A percentile compares a stretch with the other conserved stretches of the same genome.
These are phyloP conservation scores for Persicaria maculosa DNA, from an alignment of 148 eudicot genomes.

Conservation along the genomic window DNA sequence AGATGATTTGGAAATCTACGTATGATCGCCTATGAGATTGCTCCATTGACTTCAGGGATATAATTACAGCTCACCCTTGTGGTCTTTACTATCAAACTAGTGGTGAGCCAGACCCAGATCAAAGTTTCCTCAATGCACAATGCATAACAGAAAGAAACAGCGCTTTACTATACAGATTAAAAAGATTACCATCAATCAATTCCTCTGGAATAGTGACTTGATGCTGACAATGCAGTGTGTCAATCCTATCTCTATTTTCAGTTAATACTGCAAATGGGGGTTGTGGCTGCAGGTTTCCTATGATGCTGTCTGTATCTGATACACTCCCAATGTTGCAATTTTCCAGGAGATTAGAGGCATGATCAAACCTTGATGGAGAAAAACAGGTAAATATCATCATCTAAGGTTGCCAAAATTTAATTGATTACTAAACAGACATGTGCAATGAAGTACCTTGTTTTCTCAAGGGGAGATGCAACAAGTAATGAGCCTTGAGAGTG, in stretches of 20 bases:
- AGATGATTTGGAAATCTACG: no score
- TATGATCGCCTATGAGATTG: no score
- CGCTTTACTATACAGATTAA: conserved; percentile 14
- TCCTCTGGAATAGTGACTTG: no score
- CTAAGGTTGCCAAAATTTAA: neutral
- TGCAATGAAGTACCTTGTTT: conserved; percentile 41
- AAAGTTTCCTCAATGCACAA: no score
- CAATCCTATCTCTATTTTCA: conserved; percentile 33
- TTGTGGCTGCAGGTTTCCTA: conserved; percentile 32
- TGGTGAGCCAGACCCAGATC: no score
- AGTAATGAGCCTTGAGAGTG: conserved; percentile 25
- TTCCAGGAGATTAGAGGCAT: conserved; percentile 31
- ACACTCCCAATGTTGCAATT: conserved; percentile 25
- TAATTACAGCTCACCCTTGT: no score
- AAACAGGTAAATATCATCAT: conserved; percentile 5
- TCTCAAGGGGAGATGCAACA: conserved; percentile 37
- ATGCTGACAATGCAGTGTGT: no score
- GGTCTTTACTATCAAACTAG: no score
- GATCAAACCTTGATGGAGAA: conserved; percentile 37
- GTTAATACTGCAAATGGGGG: conserved; percentile 61
- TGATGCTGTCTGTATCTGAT: conserved; percentile 25
- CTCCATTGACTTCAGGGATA: no score
- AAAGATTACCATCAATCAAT: conserved; percentile 43
- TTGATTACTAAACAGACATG: conserved; percentile 6
- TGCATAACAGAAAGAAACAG: no score